Base-by-base conservation (phyloP, 441 rosid genomes). In the Monsonia emarginata region DNA sequence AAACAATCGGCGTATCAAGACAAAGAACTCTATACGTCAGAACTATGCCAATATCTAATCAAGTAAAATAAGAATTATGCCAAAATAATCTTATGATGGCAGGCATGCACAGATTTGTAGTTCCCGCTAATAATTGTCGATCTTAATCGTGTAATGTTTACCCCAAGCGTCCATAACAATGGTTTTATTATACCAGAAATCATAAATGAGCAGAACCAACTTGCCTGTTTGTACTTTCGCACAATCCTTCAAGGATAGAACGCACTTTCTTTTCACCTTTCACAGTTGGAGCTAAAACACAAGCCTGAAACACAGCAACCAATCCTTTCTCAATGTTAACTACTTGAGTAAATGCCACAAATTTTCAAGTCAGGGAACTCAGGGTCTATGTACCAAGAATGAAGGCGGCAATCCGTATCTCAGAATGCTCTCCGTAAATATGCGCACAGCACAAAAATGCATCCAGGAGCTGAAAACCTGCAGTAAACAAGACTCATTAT, bases 381-480 rank as follows among this genome's bases (percentile, higher is more conserved):
- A 4, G 64, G 54, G 65, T 63, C 46, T 22, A 61, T 24, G 11
- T 52, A 91, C 99, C 97, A 95, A 79, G 82, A 95, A 95, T 31
- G 90, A 80, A 3, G 99, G 98, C 3, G 98, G 99, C 76, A 95
- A 78, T 69, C 99, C 99, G 73, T 91, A 89, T 89, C 99, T 87
- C 79, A 95, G 82, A 59, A 95, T 95, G 81, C 99, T 91, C 83
- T 95, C 98, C 54, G 97, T 81, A 75, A 88, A 95, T 69, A 85
- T 28, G 32, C 97, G 96, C 14, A 95, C 90, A 69, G 97, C 98
- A 85, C 97, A 95, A 70, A 95, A 95, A 77, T 95, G 99, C 99
- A 95, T 95, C 98, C 97, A 95, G 16, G 97, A 87, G 80, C 90
- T 89, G 75, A 95, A 95, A 80, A 91, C 97, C 98, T 95, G 82